A percentile compares a stretch with the other conserved stretches of the same genome.
Evolutionary conservation across 352 stramenopile species (phyloP).

Genomic region (Globisporangium solare): DNA sequence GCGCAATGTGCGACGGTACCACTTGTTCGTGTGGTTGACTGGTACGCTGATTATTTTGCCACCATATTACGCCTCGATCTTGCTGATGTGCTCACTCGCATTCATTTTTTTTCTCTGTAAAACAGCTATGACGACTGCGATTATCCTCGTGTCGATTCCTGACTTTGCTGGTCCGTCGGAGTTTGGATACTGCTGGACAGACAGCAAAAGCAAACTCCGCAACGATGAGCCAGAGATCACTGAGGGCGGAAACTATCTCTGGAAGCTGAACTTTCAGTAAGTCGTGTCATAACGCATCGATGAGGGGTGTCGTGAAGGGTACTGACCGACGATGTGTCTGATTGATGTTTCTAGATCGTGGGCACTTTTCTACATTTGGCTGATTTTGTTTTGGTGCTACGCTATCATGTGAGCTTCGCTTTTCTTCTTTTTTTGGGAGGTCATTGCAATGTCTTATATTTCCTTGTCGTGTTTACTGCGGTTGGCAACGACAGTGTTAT

Average conservation of each 20-base stretch:
- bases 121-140: conserved; percentile 54
- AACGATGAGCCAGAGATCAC: conserved; percentile 13
- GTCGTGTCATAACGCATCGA: conserved; percentile 6
- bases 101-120: conserved; percentile 6
- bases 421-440: neutral
- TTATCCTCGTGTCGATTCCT: conserved; percentile 68
- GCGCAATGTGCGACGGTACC: conserved; percentile 77
- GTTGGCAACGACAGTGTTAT: conserved; percentile 42
- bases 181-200: conserved; percentile 84
- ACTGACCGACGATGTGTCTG: neutral
- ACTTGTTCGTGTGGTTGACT: conserved; percentile 78
- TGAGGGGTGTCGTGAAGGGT: neutral
- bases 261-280: conserved; percentile 84
- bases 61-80: neutral
- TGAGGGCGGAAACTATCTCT: conserved; percentile 49
- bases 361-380: conserved; percentile 84
- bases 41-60: conserved; percentile 22
- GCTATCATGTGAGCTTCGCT: conserved; percentile 53
- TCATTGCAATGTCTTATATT: neutral
- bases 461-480: neutral
- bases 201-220: conserved; percentile 56
- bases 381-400: conserved; percentile 85
- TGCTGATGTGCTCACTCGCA: neutral
- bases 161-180: conserved; percentile 69
- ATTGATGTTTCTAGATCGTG: conserved; percentile 45